A percentile compares a stretch with the other conserved stretches of the same genome.
Evolutionary conservation across 768 basidiomycete genomes (phyloP).

Genomic region (Porpolomopsis calyptriformis): DNA sequence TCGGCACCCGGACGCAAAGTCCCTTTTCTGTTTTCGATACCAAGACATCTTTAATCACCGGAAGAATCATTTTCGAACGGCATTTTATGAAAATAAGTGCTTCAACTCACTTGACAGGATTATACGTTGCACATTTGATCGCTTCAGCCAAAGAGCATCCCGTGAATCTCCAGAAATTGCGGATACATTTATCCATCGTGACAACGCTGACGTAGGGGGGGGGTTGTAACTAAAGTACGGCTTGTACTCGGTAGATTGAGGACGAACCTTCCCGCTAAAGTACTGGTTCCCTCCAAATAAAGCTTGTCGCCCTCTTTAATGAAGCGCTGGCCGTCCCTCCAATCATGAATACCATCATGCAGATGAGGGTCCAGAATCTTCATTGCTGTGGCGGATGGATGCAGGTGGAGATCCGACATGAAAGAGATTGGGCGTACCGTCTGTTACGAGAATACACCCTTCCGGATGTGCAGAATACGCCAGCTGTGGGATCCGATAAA

Average conservation of each 20-base stretch:
- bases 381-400: constrained; percentile 48
- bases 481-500: constrained; percentile 34
- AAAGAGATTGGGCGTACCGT: constrained; percentile 41
- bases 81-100: no score
- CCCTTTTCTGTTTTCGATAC: constrained; percentile 72
- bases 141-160: constrained; percentile 76
- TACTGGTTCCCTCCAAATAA: constrained; percentile 75
- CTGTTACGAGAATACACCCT: constrained; percentile 82
- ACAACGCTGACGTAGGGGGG: constrained; percentile 43
- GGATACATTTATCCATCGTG: constrained; percentile 74
- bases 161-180: constrained; percentile 77
- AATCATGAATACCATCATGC: constrained; percentile 74
- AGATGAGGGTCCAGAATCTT: constrained; percentile 79
- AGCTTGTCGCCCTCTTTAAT: constrained; percentile 74
- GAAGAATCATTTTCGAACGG: no score
- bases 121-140: constrained; percentile 76
- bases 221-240: no score
- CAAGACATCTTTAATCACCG: constrained; percentile 70
- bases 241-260: no score
- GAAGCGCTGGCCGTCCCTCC: constrained; percentile 75
- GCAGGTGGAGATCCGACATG: neutral
- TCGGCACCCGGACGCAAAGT: constrained; percentile 74
- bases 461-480: constrained; percentile 78
- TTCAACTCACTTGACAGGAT: constrained; percentile 71
- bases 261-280: constrained; percentile 75